Base-by-base conservation (phyloP, 768 basidiomycete genomes). In the Kwoniella mangroviensis region DNA sequence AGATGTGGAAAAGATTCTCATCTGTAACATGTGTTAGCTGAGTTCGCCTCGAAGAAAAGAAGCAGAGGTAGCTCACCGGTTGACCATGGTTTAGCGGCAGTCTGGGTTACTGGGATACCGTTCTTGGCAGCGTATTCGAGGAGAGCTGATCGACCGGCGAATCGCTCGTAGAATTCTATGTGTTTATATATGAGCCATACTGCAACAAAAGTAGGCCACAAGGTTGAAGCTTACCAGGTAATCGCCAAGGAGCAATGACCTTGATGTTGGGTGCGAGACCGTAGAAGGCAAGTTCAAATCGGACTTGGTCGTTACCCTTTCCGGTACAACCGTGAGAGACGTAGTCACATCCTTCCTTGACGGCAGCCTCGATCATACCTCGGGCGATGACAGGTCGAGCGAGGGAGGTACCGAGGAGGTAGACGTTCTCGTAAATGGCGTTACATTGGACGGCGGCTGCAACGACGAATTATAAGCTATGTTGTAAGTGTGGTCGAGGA, bases 1-100 rank as follows among this genome's bases (percentile, higher is more conserved):
- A 98, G 85, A 98, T 99, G 86, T 99, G 97, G 90, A 96, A 98
- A 58, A 99, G 87, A 86, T 98, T 99, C 86, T 98, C 97, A 83
- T 99, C 96, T 84, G 65, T 3, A 28, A 42, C 12, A 54, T 4
- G 13, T 24, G 22, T 59, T 19, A 51, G 49, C 49, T 51, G 12
- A 21, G 12, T 15, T 51, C 15, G 17, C 21, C 12, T 17, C 12
- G 26, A 43, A 28, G 61, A 28, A 52, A 19, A 28, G 2, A n/a
- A 60, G 9, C 4, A 57, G 9, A 34, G 4, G 13, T 28, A 58
- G 79, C 81, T 66, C 45, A 84, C 85, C 85, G 6, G 97, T 99
- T 2, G 96, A 98, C 97, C 97, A 99, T 45, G 97, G 96, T 85
- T 98, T 98, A 65, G 95, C 88, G 12, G 92, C 88, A 56, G 97